Evolutionary conservation across 2,329 filamentous ascomycete genomes (phyloP).

Genomic region (Seiridium unicorne): DNA sequence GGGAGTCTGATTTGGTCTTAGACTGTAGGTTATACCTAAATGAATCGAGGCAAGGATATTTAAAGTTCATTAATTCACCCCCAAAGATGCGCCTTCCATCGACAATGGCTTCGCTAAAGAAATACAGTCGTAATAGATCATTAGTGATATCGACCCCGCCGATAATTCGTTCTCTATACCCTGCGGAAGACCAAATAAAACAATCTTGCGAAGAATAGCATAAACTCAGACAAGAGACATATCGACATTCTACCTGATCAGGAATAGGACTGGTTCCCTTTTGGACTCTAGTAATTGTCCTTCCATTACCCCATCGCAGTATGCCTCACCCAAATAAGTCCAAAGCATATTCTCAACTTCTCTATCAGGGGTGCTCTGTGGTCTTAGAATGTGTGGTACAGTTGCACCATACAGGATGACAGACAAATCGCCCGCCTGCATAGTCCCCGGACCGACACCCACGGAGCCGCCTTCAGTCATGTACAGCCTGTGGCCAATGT

Average conservation of each 20-base stretch:
- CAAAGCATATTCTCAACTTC: conserved; percentile 10
- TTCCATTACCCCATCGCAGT: conserved; percentile 33
- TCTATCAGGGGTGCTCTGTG: background rate
- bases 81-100: too few species aligned
- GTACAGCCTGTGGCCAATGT: conserved; percentile 19
- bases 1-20: too few species aligned
- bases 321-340: conserved; percentile 28
- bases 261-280: background rate
- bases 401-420: conserved; percentile 26
- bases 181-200: too few species aligned
- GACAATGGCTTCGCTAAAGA: too few species aligned
- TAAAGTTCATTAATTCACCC: too few species aligned
- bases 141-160: too few species aligned
- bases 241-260: background rate
- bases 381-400: conserved; percentile 25
- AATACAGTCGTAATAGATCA: too few species aligned
- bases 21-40: too few species aligned
- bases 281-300: conserved; percentile 22
- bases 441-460: conserved; percentile 24
- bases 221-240: background rate
- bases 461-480: conserved; percentile 25
- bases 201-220: too few species aligned
- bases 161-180: too few species aligned
- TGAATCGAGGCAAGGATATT: too few species aligned
- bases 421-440: conserved; percentile 22